A percentile compares a stretch with the other conserved stretches of the same genome.
Conservation (phyloP, 2,329 filamentous ascomycete species). For the Madurella mycetomatis region DNA sequence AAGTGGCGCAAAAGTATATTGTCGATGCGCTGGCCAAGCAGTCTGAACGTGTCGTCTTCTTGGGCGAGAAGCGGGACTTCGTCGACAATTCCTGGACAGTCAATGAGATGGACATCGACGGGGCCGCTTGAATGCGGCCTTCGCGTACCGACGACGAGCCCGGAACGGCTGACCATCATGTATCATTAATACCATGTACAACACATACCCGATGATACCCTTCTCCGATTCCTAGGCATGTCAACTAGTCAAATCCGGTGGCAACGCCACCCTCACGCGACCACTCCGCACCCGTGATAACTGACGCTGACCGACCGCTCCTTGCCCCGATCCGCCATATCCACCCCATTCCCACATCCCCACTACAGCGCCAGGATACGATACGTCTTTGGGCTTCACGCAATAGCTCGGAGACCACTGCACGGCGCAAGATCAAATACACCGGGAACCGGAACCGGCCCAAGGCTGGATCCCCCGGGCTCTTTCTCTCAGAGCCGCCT, state of each 20-base stretch:
- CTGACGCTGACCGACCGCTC: not conserved
- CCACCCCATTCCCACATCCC: not conserved
- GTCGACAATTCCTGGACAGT: slow-evolving; percentile 69
- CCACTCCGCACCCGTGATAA: not conserved
- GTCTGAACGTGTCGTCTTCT: slow-evolving; percentile 63
- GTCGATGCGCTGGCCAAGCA: slow-evolving; percentile 60
- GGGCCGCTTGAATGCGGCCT: slow-evolving; percentile 29
- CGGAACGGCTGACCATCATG: slow-evolving; percentile 9
- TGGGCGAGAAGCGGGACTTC: slow-evolving; percentile 82
- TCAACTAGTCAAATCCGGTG: not conserved
- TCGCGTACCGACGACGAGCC: not conserved
- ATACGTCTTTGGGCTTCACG: slow-evolving; percentile 55
- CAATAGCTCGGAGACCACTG: slow-evolving; percentile 56
- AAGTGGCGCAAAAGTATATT: slow-evolving; percentile 77
- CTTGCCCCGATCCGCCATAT: not conserved
- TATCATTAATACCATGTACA: slow-evolving; percentile 31
- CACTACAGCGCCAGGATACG: slow-evolving; percentile 55
- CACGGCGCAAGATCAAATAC: slow-evolving; percentile 54
- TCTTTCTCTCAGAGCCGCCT: slow-evolving; percentile 62
- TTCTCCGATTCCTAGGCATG: slow-evolving; percentile 26
- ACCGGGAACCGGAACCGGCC: slow-evolving; percentile 23
- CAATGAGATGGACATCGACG: slow-evolving; percentile 66
- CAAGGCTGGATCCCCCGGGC: slow-evolving; percentile 28
- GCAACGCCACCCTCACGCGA: not conserved
- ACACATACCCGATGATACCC: slow-evolving; percentile 35